Percentiles rank a stretch among this genome's conserved stretches.
phyloP scores from a whole-genome alignment of 768 basidiomycete genomes.

The Imleria badia region DNA sequence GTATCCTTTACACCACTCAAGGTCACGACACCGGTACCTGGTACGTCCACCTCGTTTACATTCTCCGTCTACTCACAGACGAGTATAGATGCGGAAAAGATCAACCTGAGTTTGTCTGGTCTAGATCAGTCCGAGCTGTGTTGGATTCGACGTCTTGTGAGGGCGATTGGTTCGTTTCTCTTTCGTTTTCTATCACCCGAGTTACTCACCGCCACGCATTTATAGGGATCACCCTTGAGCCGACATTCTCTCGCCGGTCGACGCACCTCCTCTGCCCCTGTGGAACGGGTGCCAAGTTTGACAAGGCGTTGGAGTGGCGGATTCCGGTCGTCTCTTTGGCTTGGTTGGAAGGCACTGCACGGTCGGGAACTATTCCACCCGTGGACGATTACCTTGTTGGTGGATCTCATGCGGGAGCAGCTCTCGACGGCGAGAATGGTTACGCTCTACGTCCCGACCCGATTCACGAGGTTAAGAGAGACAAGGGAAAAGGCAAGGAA shows the following conservation, averaged over 20 bases:
- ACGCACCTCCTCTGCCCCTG: constrained; percentile 84
- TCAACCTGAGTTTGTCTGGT: constrained; percentile 72
- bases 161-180: constrained; percentile 21
- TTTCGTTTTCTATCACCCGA: background rate
- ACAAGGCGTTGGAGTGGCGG: constrained; percentile 78
- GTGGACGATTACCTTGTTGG: constrained; percentile 35
- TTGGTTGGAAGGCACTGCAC: constrained; percentile 68
- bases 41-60: constrained; percentile 33
- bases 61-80: background rate
- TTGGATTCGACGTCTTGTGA: constrained; percentile 45
- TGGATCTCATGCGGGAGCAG: constrained; percentile 35
- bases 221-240: constrained; percentile 53
- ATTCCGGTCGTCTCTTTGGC: constrained; percentile 66
- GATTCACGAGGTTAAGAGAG: constrained; percentile 8
- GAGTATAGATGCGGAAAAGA: constrained; percentile 50
- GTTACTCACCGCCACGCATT: background rate
- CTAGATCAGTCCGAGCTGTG: constrained; percentile 67
- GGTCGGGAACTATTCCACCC: constrained; percentile 47
- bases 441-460: background rate
- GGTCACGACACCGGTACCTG: constrained; percentile 55
- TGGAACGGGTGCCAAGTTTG: constrained; percentile 68
- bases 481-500: constrained; percentile 36
- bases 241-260: constrained; percentile 61
- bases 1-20: constrained; percentile 68
- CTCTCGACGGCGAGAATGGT: constrained; percentile 35